phyloP scores from a whole-genome alignment of 306 rosid genomes.

The Begonia loranthoides region DNA sequence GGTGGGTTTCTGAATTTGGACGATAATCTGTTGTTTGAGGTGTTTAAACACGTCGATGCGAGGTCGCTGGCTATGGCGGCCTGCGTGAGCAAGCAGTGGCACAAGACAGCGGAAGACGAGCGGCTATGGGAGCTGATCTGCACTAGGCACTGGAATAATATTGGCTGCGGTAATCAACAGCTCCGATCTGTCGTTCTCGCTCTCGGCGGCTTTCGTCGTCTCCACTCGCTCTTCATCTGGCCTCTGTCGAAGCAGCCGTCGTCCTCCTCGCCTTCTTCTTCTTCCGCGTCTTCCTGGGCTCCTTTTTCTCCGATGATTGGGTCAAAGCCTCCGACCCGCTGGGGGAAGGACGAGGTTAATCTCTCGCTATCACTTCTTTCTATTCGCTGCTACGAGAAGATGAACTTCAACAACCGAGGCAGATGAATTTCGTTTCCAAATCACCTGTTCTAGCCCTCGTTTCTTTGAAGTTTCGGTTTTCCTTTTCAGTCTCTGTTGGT shows the following conservation, averaged over 20 bases:
- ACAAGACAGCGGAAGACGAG: constrained; percentile 79
- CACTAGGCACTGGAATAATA: constrained; percentile 81
- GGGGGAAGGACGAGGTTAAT: constrained; percentile 87
- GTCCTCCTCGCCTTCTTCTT: constrained; percentile 8
- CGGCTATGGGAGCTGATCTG: constrained; percentile 99
- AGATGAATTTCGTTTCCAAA: constrained; percentile 7
- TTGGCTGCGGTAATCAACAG: constrained; percentile 73
- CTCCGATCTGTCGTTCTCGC: constrained; percentile 92
- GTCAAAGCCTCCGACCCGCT: constrained; percentile 35
- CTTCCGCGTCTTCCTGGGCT: constrained; percentile 22
- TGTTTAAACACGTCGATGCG: constrained; percentile 78
- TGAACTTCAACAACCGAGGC: constrained; percentile 49
- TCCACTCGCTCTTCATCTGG: constrained; percentile 56
- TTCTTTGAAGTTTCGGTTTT: not conserved
- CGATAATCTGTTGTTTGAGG: constrained; percentile 77
- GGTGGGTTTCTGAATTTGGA: constrained; percentile 40
- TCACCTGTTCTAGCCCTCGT: not conserved
- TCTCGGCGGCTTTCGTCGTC: constrained; percentile 94
- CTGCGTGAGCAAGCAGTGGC: constrained; percentile 92
- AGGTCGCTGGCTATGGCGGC: constrained; percentile 55
- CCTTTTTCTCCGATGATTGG: constrained; percentile 28
- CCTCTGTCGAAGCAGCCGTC: constrained; percentile 54
- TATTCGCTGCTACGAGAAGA: constrained; percentile 85
- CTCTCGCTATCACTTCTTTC: constrained; percentile 90
- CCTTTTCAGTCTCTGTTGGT: not conserved